Evolutionary conservation across 1,139 yeast species (phyloP), one percentile per base, ranked within the genome.

Genomic region (Candida labiduridarum): DNA sequence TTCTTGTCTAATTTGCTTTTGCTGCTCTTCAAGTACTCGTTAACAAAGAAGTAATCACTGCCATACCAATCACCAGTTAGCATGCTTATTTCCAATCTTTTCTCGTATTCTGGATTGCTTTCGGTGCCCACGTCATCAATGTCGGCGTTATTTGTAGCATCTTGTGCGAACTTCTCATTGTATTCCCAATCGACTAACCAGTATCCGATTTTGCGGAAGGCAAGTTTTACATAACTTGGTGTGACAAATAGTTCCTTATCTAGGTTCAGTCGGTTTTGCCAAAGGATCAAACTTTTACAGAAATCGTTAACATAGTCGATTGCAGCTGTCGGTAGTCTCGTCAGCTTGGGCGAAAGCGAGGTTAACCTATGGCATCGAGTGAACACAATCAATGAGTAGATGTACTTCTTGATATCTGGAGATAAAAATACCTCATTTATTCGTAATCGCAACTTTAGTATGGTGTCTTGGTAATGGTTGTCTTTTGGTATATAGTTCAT

Each of bases 51-150:
- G 68, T 74, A 74, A 45, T 75, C 79, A 50, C 78, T 67, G 3
- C 79, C 80, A 52, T 69, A 75, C 80, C 80, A 76, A 54, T 74
- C 79, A 2, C 79, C 80, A 1, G 75, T 67, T n/a, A 76, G 61
- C 62, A 73, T 68, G 45, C 64, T 63, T 14, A 73, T 65, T 45
- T 71, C 71, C 25, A 67, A 48, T 35, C 63, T 57, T 41, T 64
- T 59, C 25, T 60, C 60, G 35, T 56, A 52, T 18, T 55, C 57
- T 19, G 29, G 16, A 10, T 45, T 38, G 18, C 44, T 49, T 9
- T 35, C 40, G 19, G 30, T n/a, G 9, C 41, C 31, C 14, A 56
- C 62, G 18, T 52, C 47, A 10, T 47, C 53, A 25, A 38, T 41
- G 12, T 44, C 52, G 6, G 50, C 56, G 10, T 42, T 49, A 10